Evolutionary conservation across 2,329 filamentous ascomycete species (phyloP), one percentile per base, ranked within the genome.

Genomic region (Boeremia lycopersici): DNA sequence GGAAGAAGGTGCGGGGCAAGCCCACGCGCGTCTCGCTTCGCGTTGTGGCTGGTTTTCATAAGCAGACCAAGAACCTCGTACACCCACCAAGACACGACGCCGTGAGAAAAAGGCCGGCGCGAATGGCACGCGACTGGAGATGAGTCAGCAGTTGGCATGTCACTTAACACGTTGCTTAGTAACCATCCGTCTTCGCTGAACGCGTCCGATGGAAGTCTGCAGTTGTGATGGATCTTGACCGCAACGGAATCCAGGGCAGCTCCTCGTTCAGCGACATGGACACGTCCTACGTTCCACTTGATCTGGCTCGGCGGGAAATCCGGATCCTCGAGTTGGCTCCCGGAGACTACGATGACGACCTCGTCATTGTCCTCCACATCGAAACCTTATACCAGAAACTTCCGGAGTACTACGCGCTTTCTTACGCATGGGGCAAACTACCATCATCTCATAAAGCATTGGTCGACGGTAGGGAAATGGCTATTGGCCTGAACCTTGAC

Each of bases 341-440:
- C 5, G 52, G 45, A 2, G 13, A 17, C 2, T 53, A 47, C 9
- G 45, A 50, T 6, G 52, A 56, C n/a, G 31, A 42, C 5, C 36
- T 56, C 11, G n/a, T 15, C 3, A 47, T 56, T 2, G 7, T 4
- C 4, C 48, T 59, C 7, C 44, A 15, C 12, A 39, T 47, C 19
- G 19, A 25, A 9, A 42, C 36, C 8, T 19, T 48, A 12, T 12
- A 31, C 2, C 34, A 17, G 12, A 15, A 33, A 10, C 41, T 30
- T 12, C 36, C 40, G 2, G 19, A 29, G 12, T 61, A 58, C 15
- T 41, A 56, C 35, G 58, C 58, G 7, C 23, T 56, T 15, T 61
- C 55, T 1, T 61, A 61, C 25, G 51, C 46, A 6, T 61, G 55
- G 55, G 55, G 52, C 3, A 38, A 43, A 6, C 36, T 30, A 12